These are phyloP conservation scores for Wilcoxina mikolae DNA, from an alignment of 495 filamentous ascomycete genomes.

Conservation along the genomic window DNA sequence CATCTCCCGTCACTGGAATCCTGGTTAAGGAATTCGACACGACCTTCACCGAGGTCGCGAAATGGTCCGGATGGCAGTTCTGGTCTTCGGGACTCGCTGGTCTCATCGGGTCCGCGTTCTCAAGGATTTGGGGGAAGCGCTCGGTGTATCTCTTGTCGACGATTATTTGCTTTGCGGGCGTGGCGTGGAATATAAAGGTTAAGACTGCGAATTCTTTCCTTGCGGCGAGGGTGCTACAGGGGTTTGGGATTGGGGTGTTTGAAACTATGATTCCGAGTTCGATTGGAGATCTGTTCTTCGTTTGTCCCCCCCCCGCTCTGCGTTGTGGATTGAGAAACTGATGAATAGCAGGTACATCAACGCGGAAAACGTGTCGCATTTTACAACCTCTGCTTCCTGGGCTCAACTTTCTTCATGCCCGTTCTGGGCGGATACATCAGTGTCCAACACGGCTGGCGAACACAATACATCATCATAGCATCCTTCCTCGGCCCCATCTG, in stretches of 20 bases:
- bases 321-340: background rate
- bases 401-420: constrained; percentile 37
- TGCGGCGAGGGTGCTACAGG: constrained; percentile 35
- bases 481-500: constrained; percentile 20
- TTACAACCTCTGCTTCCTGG: constrained; percentile 49
- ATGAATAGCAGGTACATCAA: constrained; percentile 34
- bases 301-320: constrained; percentile 24
- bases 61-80: constrained; percentile 37
- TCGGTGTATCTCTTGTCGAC: constrained; percentile 47
- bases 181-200: constrained; percentile 46
- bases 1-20: constrained; percentile 26
- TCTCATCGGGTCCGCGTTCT: constrained; percentile 48
- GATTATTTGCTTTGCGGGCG: constrained; percentile 42
- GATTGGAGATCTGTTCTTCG: constrained; percentile 46
- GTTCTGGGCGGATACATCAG: constrained; percentile 40
- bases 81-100: constrained; percentile 40
- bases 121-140: constrained; percentile 48
- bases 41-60: constrained; percentile 31
- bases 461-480: constrained; percentile 26
- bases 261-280: constrained; percentile 44
- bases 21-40: constrained; percentile 35
- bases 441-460: constrained; percentile 25
- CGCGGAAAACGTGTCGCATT: constrained; percentile 48
- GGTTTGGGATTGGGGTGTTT: constrained; percentile 43
- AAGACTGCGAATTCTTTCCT: constrained; percentile 43